Conservation (phyloP, 2,329 filamentous ascomycete genomes). For the Apiospora marii region DNA sequence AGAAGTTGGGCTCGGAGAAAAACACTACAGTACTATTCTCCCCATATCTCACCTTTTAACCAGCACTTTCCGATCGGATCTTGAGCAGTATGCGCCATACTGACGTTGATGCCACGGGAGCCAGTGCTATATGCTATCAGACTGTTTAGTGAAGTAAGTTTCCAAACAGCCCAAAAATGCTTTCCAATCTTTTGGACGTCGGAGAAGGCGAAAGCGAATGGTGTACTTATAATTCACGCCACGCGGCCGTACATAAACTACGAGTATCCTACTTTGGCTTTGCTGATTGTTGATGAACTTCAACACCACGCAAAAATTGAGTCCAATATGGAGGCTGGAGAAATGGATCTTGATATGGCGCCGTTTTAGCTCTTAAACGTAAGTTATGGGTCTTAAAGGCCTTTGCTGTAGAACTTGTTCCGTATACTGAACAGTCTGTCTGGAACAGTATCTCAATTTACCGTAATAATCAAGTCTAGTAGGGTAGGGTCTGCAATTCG, state of each 20-base stretch:
- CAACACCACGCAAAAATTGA: background rate
- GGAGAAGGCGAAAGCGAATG: background rate
- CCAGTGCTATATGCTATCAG: too few relatives aligned
- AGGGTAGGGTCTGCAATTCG: background rate
- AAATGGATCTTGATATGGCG: constrained; percentile 13
- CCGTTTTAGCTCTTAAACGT: background rate
- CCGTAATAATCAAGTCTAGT: constrained; percentile 8
- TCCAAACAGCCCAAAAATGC: background rate
- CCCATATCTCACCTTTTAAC: constrained; percentile 4
- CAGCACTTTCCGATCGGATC: background rate
- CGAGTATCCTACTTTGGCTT: background rate
- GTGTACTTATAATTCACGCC: constrained; percentile 9
- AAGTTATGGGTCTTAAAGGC: background rate
- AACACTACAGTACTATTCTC: background rate
- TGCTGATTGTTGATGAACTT: background rate
- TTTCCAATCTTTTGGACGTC: constrained; percentile 13
- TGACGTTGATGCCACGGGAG: too few relatives aligned
- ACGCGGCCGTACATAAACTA: background rate
- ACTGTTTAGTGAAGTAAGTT: constrained; percentile 2
- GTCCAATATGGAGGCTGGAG: background rate
- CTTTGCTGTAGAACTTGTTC: too few relatives aligned
- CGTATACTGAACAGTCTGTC: background rate
- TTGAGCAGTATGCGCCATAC: background rate
- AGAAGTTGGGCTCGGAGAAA: background rate
- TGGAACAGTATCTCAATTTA: constrained; percentile 3